phyloP scores from a whole-genome alignment of 257 asterid species.

The Coffea eugenioides region DNA sequence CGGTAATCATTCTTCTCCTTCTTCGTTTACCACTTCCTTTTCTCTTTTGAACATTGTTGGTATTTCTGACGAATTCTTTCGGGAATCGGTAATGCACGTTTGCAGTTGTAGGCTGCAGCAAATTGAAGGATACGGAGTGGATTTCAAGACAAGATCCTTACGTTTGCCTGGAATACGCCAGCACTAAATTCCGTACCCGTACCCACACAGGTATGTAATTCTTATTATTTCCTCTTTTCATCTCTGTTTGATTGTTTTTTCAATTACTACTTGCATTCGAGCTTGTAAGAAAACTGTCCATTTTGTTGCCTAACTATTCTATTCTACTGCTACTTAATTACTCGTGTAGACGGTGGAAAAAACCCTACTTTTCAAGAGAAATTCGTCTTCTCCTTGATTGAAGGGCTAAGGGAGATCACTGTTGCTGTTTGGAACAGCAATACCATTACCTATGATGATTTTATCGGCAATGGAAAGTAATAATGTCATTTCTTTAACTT shows the following conservation, averaged over 20 bases:
- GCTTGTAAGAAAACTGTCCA: too few relatives aligned
- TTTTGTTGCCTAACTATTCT: too few relatives aligned
- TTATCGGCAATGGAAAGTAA: conserved; percentile 91
- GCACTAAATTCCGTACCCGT: conserved; percentile 77
- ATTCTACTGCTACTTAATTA: too few relatives aligned
- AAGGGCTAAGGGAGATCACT: conserved; percentile 69
- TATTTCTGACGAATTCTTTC: neutral
- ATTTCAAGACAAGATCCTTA: conserved; percentile 97
- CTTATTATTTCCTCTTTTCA: neutral
- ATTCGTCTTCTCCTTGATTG: conserved; percentile 76
- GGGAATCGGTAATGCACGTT: neutral
- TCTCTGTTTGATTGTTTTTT: neutral
- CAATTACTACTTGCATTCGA: too few relatives aligned
- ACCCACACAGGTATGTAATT: conserved; percentile 68
- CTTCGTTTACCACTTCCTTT: neutral
- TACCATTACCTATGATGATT: conserved; percentile 67
- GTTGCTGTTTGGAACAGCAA: conserved; percentile 90
- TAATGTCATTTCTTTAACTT: neutral
- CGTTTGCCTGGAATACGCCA: conserved; percentile 76
- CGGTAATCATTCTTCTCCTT: conserved; percentile 37
- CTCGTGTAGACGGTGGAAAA: conserved; percentile 73
- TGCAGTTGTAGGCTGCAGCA: conserved; percentile 73
- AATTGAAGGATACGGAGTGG: conserved; percentile 86
- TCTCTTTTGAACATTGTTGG: too few relatives aligned
- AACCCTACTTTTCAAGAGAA: conserved; percentile 96